These are phyloP conservation scores for Thuja plicata DNA, from an alignment of 83 land plant genomes.

Conservation along the genomic window DNA sequence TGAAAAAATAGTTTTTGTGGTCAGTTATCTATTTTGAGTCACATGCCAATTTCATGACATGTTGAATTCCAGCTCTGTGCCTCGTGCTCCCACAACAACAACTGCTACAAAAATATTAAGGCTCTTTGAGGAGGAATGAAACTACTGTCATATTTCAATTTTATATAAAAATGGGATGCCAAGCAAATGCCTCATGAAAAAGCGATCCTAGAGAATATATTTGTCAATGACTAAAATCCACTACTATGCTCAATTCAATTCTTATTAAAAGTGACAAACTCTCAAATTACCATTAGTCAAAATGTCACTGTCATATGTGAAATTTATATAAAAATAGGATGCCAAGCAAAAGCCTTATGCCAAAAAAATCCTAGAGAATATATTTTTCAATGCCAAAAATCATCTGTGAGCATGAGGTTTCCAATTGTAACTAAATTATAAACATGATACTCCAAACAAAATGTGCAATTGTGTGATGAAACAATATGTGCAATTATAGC, in stretches of 20 bases:
- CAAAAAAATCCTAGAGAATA: not conserved
- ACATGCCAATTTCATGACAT: not conserved
- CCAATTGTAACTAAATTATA: too few species aligned
- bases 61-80: not conserved
- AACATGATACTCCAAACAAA: too few species aligned
- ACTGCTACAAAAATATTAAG: not conserved
- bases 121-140: not conserved
- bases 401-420: not conserved
- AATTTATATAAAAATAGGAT: not conserved
- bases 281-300: not conserved
- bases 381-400: not conserved
- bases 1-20: not conserved
- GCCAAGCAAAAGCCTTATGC: not conserved
- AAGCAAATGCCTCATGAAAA: too few species aligned
- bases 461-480: too few species aligned
- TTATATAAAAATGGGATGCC: not conserved
- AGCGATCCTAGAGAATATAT: too few species aligned
- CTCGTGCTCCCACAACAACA: not conserved
- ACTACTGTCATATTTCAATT: not conserved
- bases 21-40: not conserved
- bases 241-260: not conserved
- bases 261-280: not conserved
- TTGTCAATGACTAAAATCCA: not conserved
- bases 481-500: too few species aligned
- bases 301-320: not conserved